Conservation (phyloP, 768 basidiomycete species). For the Rhizopogon sp. region DNA sequence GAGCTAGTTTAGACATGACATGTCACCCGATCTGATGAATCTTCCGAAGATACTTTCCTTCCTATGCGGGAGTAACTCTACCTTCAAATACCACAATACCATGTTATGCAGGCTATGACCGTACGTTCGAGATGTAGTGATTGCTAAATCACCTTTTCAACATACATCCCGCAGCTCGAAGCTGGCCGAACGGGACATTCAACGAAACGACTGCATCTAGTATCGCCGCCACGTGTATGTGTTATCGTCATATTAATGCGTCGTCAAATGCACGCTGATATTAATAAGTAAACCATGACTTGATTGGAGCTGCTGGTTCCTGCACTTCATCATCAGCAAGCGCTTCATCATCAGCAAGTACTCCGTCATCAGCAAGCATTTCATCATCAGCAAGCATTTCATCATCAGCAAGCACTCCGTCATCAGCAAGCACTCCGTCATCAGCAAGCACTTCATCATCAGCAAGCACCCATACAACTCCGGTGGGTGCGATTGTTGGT, state of each 20-base stretch:
- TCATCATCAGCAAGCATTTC: not conserved
- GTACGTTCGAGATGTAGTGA: slow-evolving; percentile 6
- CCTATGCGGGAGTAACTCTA: not conserved
- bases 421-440: not conserved
- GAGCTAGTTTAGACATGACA: not conserved
- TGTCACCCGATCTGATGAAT: not conserved
- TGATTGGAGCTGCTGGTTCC: slow-evolving; percentile 13
- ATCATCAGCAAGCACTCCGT: not conserved
- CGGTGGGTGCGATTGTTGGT: slow-evolving; percentile 15
- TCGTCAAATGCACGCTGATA: not conserved
- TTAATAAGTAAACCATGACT: slow-evolving; percentile 10
- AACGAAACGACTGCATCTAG: slow-evolving; percentile 10
- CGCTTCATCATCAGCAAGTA: not conserved
- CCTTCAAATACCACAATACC: slow-evolving; percentile 14
- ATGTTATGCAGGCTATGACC: slow-evolving; percentile 19
- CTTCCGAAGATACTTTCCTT: slow-evolving; percentile 18
- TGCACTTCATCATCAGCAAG: not conserved
- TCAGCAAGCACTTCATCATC: not conserved
- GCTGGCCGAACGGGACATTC: slow-evolving; percentile 17
- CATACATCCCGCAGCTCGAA: slow-evolving; percentile 9
- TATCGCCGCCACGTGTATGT: slow-evolving; percentile 11
- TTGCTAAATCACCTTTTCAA: not conserved
- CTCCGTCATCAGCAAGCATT: not conserved
- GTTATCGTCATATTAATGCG: not conserved
- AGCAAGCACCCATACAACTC: not conserved